These are phyloP conservation scores for Teratosphaeria viscida DNA, from an alignment of 2,329 filamentous ascomycete species.

Conservation along the genomic window DNA sequence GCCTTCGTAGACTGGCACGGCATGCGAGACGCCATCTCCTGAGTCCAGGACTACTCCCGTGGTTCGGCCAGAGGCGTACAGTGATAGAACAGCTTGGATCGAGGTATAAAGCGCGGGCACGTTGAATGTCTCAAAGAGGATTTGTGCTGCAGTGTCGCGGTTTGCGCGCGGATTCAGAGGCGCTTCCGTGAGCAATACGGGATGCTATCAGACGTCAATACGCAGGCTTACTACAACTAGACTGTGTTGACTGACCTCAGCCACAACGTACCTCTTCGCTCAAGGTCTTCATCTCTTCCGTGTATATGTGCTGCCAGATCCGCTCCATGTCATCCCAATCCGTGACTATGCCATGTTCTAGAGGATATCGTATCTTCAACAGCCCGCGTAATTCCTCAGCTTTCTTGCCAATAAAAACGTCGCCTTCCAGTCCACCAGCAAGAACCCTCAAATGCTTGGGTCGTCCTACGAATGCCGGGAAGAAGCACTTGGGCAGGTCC, in stretches of 20 bases:
- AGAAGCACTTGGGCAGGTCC: constrained; percentile 91
- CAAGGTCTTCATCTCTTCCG: constrained; percentile 87
- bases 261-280: constrained; percentile 69
- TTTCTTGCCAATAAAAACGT: constrained; percentile 90
- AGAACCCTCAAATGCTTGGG: constrained; percentile 92
- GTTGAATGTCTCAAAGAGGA: constrained; percentile 98
- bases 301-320: constrained; percentile 98
- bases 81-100: constrained; percentile 88
- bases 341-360: constrained; percentile 96
- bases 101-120: constrained; percentile 93
- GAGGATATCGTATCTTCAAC: constrained; percentile 87
- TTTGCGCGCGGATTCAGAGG: constrained; percentile 92
- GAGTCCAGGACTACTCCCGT: constrained; percentile 93
- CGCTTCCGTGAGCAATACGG: constrained; percentile 89
- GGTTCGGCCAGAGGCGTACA: constrained; percentile 91
- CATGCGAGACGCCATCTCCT: constrained; percentile 92
- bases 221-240: neutral
- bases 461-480: constrained; percentile 91
- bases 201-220: constrained; percentile 50
- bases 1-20: constrained; percentile 93
- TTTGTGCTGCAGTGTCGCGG: constrained; percentile 90
- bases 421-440: constrained; percentile 91
- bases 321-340: constrained; percentile 99
- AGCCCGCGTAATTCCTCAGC: constrained; percentile 84
- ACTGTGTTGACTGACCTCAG: constrained; percentile 11